Conservation (phyloP, 106 monocot genomes). For the Platanthera guangdongensis region DNA sequence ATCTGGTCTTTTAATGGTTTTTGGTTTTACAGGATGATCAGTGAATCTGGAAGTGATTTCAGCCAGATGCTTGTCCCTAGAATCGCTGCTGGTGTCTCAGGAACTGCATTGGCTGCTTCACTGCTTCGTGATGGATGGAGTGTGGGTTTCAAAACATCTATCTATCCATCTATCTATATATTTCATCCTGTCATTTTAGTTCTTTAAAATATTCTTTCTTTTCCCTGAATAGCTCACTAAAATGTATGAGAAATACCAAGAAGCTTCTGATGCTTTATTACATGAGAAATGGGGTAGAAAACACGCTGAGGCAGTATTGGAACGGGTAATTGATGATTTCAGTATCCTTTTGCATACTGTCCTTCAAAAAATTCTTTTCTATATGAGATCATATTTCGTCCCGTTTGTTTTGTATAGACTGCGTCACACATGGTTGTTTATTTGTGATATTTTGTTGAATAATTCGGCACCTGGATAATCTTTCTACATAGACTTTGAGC, state of each 20-base stretch:
- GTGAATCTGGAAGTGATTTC: conserved; percentile 15
- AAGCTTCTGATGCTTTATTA: conserved; percentile 78
- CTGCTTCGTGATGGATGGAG: conserved; percentile 97
- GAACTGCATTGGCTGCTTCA: conserved; percentile 94
- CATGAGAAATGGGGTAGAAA: conserved; percentile 84
- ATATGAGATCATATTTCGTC: not conserved
- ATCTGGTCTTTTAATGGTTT: not conserved
- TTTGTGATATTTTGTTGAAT: too few species aligned
- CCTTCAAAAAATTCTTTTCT: not conserved
- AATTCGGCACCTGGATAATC: not conserved
- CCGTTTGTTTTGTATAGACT: not conserved
- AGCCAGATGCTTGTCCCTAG: conserved; percentile 48
- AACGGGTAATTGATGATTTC: conserved; percentile 37
- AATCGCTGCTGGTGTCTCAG: conserved; percentile 59
- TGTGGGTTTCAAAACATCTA: conserved; percentile 38
- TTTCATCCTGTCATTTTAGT: not conserved
- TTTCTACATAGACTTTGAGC: not conserved
- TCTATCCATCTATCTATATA: not conserved
- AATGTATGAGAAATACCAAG: conserved; percentile 99
- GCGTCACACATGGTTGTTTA: too few species aligned
- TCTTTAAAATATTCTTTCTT: conserved; percentile 3
- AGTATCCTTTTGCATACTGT: not conserved
- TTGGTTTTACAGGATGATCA: conserved; percentile 29
- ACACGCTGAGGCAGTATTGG: conserved; percentile 65
- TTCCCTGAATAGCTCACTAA: conserved; percentile 60